Conservation (phyloP, 495 filamentous ascomycete species). For the Cudoniella acicularis region DNA sequence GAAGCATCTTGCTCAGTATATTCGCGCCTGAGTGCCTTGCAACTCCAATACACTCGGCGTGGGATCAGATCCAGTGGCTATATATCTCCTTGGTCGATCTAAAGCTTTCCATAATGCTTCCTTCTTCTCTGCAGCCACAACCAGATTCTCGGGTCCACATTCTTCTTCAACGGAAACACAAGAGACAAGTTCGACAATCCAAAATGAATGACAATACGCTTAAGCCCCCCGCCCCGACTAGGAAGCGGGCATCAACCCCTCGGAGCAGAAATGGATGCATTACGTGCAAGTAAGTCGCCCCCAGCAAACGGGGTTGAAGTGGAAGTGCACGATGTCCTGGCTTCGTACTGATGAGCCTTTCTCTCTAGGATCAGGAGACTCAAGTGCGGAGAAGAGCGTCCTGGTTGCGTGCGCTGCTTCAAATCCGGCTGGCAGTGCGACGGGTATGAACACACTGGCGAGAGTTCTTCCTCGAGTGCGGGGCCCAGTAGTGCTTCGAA, state of each 20-base stretch:
- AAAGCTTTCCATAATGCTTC: background rate
- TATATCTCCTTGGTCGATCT: background rate
- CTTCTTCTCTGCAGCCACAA: background rate
- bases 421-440: constrained; percentile 50
- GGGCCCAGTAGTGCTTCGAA: background rate
- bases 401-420: constrained; percentile 46
- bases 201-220: background rate
- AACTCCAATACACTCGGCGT: too few relatives aligned
- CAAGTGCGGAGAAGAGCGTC: constrained; percentile 55
- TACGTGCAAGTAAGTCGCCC: constrained; percentile 17
- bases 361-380: constrained; percentile 33
- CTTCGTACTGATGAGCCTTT: constrained; percentile 2
- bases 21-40: background rate
- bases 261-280: constrained; percentile 17
- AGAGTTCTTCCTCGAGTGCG: background rate
- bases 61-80: background rate
- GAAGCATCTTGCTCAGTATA: background rate
- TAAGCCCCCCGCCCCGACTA: background rate
- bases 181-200: background rate
- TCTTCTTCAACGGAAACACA: background rate
- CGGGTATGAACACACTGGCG: constrained; percentile 36
- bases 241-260: constrained; percentile 14
- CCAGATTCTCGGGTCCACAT: background rate
- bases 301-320: too few relatives aligned
- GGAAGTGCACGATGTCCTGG: too few relatives aligned